Percentiles rank a stretch among this genome's conserved stretches.
Evolutionary conservation across 768 basidiomycete genomes (phyloP).

Genomic region (Amanita exitialis): DNA sequence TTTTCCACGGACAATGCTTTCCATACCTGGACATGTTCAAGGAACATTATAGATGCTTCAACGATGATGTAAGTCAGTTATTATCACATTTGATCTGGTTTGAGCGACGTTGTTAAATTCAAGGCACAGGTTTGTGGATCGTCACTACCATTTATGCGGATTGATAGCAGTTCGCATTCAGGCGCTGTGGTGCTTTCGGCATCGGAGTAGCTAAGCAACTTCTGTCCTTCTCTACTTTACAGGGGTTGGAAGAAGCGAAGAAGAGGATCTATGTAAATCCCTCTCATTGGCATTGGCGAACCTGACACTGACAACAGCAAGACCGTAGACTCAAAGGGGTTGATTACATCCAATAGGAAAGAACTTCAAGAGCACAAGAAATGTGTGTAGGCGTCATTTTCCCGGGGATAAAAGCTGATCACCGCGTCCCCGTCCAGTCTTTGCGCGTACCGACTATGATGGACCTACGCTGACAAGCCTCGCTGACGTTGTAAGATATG

Average conservation of each 20-base stretch:
- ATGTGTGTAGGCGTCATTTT: slow-evolving; percentile 26
- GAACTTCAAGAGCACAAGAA: slow-evolving; percentile 68
- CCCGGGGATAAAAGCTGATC: slow-evolving; percentile 28
- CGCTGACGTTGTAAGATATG: slow-evolving; percentile 56
- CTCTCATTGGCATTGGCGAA: neutral
- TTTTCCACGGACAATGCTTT: slow-evolving; percentile 77
- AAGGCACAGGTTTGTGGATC: slow-evolving; percentile 41
- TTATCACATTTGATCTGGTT: neutral
- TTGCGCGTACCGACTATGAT: slow-evolving; percentile 62
- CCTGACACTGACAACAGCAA: slow-evolving; percentile 11
- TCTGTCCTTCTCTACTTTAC: slow-evolving; percentile 69
- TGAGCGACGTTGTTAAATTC: slow-evolving; percentile 31
- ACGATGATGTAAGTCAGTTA: slow-evolving; percentile 54
- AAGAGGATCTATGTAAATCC: slow-evolving; percentile 52
- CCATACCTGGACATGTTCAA: slow-evolving; percentile 57
- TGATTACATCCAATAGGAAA: slow-evolving; percentile 61
- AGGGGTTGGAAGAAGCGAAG: slow-evolving; percentile 61
- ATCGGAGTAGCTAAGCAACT: slow-evolving; percentile 85
- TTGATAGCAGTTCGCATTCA: slow-evolving; percentile 10
- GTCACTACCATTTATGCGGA: slow-evolving; percentile 1
- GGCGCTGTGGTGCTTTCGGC: slow-evolving; percentile 69
- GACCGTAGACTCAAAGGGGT: slow-evolving; percentile 72
- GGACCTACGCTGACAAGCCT: slow-evolving; percentile 53
- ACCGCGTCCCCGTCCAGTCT: slow-evolving; percentile 30
- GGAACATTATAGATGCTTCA: slow-evolving; percentile 50